Evolutionary conservation across 2,329 filamentous ascomycete species (phyloP), one percentile per base, ranked within the genome.

Genomic region (Fonsecaea multimorphosa): DNA sequence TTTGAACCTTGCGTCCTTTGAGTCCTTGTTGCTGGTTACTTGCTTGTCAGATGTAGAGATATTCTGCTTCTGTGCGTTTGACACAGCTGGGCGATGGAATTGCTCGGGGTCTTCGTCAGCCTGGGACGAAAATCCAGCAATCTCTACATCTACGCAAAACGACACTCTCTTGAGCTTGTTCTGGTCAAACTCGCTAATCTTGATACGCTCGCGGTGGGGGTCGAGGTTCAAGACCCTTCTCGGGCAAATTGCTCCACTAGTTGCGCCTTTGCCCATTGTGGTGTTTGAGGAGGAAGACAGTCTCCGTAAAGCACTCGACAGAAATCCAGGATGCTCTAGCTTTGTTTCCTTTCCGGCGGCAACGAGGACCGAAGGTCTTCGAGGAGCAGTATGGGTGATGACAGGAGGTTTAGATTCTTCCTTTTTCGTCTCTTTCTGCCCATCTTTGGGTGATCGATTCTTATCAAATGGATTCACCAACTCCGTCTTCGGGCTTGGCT

Each of bases 131-230:
- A 92, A 88, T 0, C 93, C 92, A 2, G 94, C 94, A 74, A 99
- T 96, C 77, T 99, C 95, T 3, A 99, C 93, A 74, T 99, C 95
- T 2, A 99, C 95, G 72, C 92, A 97, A 74, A 99, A 99, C 0
- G 94, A 91, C 0, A 99, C 95, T 60, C 93, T 87, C 61, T 92
- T 87, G 66, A 99, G 78, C 76, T 95, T 97, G 56, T 87, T 86
- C 73, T 89, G 87, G 70, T 93, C 89, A 54, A 99, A 82, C 71
- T 96, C 93, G 3, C 86, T 82, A 32, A 98, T 87, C 27, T 87
- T 84, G 76, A 92, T 96, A 69, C 95, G 84, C 74, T 94, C 89
- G 49, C 95, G 87, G 71, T 89, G 85, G 8, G 82, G 87, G 75
- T 98, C 92, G 52, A 97, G 84, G 74, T 99, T 99, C 80, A 98